Base-by-base conservation (phyloP, 1,284 basidiomycete genomes). In the Hymenochaete sp. region DNA sequence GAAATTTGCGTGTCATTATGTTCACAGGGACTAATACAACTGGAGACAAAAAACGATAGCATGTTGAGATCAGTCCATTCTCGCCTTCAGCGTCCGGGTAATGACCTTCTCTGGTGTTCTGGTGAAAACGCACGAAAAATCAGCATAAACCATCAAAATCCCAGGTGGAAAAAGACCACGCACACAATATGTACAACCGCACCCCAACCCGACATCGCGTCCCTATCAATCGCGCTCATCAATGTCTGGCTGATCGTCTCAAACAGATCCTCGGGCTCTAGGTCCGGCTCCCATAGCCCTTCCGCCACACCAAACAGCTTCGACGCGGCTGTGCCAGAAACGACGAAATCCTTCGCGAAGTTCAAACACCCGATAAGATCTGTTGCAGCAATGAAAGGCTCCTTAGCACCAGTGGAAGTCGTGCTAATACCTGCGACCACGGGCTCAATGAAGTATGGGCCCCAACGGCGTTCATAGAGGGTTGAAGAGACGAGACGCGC, bases 281-380 rank as follows among this genome's bases (percentile, higher is more conserved):
- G 71, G 65, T 93, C 90, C 4, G 93, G 92, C 66, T 99, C 95
- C 96, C 96, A 99, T 32, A 99, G 73, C 4, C 93, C 92, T 66
- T 99, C 96, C 32, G 96, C 96, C 55, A 96, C 83, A 82, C 96
- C 96, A 60, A 85, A 98, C 55, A 99, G 68, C 69, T 98, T 98
- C 57, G 82, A 76, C 55, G 83, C 83, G 16, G 96, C 96, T 2
- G 93, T 95, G 11, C 96, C 96, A 18, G 90, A 81, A 10, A 98
- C 95, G 47, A 96, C 92, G 59, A 99, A 98, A 68, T 98, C 96
- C 68, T 93, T 91, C 22, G 91, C 86, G 62, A 87, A 88, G 70
- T 93, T 93, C 51, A 95, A 68, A 61, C 96, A 98, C 21, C 96
- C 96, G 59, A 98, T 97, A 51, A 97, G 75, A 70, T 98, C 96